Evolutionary conservation across 805 yeast species (phyloP).

Genomic region (Kodamaea kaohsiungensis): DNA sequence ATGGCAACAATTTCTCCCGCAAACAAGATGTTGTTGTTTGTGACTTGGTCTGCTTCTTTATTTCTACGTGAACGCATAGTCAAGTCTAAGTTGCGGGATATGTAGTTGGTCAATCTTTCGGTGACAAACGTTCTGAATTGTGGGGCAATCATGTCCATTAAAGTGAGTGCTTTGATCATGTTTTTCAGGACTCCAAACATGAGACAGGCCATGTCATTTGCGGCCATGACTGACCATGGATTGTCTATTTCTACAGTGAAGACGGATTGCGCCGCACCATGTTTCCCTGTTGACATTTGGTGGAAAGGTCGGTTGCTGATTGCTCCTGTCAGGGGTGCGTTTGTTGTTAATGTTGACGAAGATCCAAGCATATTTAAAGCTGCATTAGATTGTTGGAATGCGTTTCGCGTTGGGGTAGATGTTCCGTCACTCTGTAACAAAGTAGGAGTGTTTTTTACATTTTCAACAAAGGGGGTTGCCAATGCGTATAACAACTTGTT

Average conservation of each 20-base stretch:
- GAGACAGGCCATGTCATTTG: conserved; percentile 86
- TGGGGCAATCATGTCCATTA: conserved; percentile 76
- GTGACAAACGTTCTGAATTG: conserved; percentile 72
- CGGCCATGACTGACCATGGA: conserved; percentile 83
- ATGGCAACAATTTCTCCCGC: conserved; percentile 87
- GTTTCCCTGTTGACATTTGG: conserved; percentile 66
- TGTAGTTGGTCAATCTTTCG: conserved; percentile 46
- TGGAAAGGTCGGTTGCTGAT: conserved; percentile 53
- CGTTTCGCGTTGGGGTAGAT: conserved; percentile 12
- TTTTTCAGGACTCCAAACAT: conserved; percentile 78
- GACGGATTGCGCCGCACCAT: conserved; percentile 76
- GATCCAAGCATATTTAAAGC: conserved; percentile 28
- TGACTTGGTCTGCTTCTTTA: conserved; percentile 15
- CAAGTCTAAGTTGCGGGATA: conserved; percentile 16
- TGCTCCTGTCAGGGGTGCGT: conserved; percentile 2
- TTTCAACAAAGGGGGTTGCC: conserved; percentile 65
- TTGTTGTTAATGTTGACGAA: not conserved
- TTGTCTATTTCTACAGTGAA: conserved; percentile 71
- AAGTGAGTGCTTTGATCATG: conserved; percentile 59
- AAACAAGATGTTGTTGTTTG: conserved; percentile 53
- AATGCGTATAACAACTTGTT: conserved; percentile 58
- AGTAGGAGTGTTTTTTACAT: conserved; percentile 22
- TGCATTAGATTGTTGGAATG: conserved; percentile 15
- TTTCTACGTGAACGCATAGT: conserved; percentile 18
- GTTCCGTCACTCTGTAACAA: conserved; percentile 19